Base-by-base conservation (phyloP, 371 early-diverging fungal species). In the Apophysomyces variabilis region DNA sequence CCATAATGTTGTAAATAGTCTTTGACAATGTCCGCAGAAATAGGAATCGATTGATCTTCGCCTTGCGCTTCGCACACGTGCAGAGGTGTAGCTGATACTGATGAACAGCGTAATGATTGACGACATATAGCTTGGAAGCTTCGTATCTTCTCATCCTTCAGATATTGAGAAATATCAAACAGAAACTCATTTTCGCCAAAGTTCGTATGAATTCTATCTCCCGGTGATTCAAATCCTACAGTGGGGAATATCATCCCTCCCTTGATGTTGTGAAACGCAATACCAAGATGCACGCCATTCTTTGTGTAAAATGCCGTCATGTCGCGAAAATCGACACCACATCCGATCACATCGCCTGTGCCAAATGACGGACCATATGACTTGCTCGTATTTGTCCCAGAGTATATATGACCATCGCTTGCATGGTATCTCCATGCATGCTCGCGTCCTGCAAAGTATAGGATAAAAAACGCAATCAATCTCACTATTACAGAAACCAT, bases 311-410 rank as follows among this genome's bases (percentile, higher is more conserved):
- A 95, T 7, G 89, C 80, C 3, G 89, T 81, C 65, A 77, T 83
- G 60, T 81, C 81, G 47, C 84, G 65, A 73, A 93, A 96, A 77
- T 99, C 94, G 47, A 99, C 70, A 8, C 95, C 88, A 72, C 98
- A 97, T 3, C 99, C 99, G 47, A 97, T 86, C 0, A 88, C 83
- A 72, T 99, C 99, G 38, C 94, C 94, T 6, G 93, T 94, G 41
- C 91, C 88, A 72, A 89, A 97, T 4, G 82, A 87, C 5, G 97
- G 97, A 4, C 97, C 97, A 68, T 90, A 97, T 3, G 83, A 72
- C 35, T 85, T 78, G 38, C 96, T 95, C 12, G 84, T 85, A 7
- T 93, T 93, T 11, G 87, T 83, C 46, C 70, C 69, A 57, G 91
- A 87, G 68, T 93, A 94, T 32, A 79, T 62, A 57, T 90, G 76